Conservation (phyloP, 2,329 filamentous ascomycete species). For the Xylariaceae sp. region DNA sequence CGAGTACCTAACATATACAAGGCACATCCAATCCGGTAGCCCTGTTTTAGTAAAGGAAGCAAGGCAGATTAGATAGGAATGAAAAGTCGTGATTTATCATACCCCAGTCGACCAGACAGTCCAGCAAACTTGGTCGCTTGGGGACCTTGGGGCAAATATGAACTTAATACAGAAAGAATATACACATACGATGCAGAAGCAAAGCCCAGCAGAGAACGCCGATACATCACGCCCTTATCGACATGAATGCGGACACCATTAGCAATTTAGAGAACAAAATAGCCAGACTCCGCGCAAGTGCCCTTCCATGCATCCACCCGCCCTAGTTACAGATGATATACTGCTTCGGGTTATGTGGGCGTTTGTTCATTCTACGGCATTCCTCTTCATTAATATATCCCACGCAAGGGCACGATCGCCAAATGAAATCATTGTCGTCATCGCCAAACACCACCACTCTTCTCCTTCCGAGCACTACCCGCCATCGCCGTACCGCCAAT, state of each 20-base stretch:
- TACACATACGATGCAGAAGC: conserved; percentile 3
- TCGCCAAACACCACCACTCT: conserved; percentile 30
- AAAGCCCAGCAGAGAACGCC: conserved; percentile 4
- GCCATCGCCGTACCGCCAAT: conserved; percentile 46
- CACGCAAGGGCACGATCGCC: background rate
- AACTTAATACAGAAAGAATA: conserved; percentile 19
- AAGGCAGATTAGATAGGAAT: background rate
- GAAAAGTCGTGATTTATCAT: conserved; percentile 24
- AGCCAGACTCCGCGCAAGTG: conserved; percentile 24
- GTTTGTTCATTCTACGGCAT: too few species aligned
- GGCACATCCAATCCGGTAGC: too few species aligned
- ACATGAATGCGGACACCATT: background rate
- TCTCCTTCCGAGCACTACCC: conserved; percentile 27
- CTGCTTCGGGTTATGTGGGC: too few species aligned
- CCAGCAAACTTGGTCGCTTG: conserved; percentile 1
- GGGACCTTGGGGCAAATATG: conserved; percentile 8
- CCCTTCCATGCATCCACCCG: too few species aligned
- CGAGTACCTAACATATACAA: too few species aligned
- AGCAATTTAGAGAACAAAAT: background rate
- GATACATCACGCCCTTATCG: conserved; percentile 9
- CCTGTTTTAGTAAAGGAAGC: too few species aligned
- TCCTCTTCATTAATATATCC: background rate
- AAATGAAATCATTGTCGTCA: conserved; percentile 21
- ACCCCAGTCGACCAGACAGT: conserved; percentile 3
- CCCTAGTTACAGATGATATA: too few species aligned